A percentile compares a stretch with the other conserved stretches of the same genome.
These are phyloP conservation scores for Mrakia frigida DNA, from an alignment of 768 basidiomycete species.

Conservation along the genomic window DNA sequence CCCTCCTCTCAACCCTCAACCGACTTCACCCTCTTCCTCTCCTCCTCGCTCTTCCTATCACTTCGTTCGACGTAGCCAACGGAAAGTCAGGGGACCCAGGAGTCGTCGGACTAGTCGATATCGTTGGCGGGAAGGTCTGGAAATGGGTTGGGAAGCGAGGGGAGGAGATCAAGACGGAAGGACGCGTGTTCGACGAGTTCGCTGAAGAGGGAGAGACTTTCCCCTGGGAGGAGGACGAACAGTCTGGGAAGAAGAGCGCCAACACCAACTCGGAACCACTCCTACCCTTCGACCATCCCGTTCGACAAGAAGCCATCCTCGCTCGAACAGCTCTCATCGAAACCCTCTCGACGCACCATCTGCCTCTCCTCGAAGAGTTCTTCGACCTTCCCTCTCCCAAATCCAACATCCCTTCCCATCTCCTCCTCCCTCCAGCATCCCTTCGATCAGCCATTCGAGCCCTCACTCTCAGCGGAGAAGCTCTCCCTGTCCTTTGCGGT, in stretches of 20 bases:
- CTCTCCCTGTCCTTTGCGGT: conserved; percentile 76
- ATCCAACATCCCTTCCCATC: conserved; percentile 55
- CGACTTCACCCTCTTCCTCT: conserved; percentile 66
- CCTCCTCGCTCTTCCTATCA: conserved; percentile 64
- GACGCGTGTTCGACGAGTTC: conserved; percentile 32
- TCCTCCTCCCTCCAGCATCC: conserved; percentile 53
- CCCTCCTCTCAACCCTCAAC: conserved; percentile 53
- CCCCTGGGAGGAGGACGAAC: conserved; percentile 3
- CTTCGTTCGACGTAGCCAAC: conserved; percentile 63
- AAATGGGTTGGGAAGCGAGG: conserved; percentile 64
- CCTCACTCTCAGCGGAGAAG: conserved; percentile 59
- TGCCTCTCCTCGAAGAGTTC: conserved; percentile 63
- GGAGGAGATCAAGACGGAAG: conserved; percentile 30
- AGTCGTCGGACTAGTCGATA: conserved; percentile 74
- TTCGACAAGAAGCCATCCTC: conserved; percentile 51
- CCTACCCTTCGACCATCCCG: conserved; percentile 26
- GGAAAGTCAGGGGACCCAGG: conserved; percentile 74
- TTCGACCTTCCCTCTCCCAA: conserved; percentile 47
- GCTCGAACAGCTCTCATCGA: conserved; percentile 71
- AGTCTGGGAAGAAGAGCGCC: neutral
- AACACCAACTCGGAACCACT: neutral
- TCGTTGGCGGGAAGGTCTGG: conserved; percentile 79
- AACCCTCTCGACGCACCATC: conserved; percentile 60
- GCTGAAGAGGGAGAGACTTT: conserved; percentile 25
- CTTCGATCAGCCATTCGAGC: conserved; percentile 64